These are phyloP conservation scores for Trichosanthes cucumerina DNA, from an alignment of 306 rosid species.

Conservation along the genomic window DNA sequence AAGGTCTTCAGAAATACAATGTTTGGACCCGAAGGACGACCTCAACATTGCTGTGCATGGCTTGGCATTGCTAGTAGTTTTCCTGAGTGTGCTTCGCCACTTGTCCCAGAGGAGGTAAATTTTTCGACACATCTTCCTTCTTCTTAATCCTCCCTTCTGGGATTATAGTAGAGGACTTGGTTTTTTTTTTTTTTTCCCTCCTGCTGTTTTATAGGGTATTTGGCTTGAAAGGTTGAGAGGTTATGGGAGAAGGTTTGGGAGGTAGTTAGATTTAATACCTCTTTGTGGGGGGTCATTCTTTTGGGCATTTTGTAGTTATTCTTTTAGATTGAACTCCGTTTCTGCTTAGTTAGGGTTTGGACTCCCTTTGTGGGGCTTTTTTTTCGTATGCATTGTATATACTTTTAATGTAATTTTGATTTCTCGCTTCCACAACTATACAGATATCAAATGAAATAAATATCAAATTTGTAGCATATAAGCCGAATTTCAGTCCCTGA, in stretches of 20 bases:
- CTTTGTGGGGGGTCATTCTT: neutral
- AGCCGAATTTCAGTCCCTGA: neutral
- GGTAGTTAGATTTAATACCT: neutral
- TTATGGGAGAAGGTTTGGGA: neutral
- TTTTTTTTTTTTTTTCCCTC: too few species aligned
- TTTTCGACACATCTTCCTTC: constrained; percentile 11
- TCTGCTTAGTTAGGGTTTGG: neutral
- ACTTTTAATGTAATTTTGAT: neutral
- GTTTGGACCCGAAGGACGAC: constrained; percentile 99
- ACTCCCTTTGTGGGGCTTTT: neutral
- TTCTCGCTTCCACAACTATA: neutral
- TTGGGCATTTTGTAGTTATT: neutral
- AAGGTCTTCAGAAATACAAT: constrained; percentile 96
- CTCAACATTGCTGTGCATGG: constrained; percentile 99
- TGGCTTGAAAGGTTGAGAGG: neutral
- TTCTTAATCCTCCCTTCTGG: neutral
- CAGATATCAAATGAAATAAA: neutral
- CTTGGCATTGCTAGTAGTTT: constrained; percentile 98
- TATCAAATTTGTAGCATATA: neutral
- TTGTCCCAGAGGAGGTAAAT: constrained; percentile 90
- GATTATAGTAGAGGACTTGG: neutral
- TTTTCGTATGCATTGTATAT: neutral
- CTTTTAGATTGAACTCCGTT: neutral
- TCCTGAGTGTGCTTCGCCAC: constrained; percentile 87
- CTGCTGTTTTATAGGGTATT: neutral